Conservation (phyloP, 1,284 basidiomycete species). For the Pseudozyma sp. region DNA sequence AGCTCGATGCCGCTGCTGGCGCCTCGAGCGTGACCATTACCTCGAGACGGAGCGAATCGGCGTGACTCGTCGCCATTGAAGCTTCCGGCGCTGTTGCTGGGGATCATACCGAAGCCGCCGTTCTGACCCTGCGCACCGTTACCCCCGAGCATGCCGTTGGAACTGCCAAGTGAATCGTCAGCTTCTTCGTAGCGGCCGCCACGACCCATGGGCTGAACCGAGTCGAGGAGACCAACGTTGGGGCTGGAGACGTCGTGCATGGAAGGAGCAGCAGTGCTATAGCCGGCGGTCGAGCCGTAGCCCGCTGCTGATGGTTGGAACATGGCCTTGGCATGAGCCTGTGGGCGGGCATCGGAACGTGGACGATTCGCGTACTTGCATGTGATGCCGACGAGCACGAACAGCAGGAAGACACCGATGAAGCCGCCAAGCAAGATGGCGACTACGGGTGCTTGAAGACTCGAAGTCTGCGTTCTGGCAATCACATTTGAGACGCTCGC, state of each 20-base stretch:
- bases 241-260: constrained; percentile 40
- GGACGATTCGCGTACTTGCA: constrained; percentile 46
- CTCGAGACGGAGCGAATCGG: constrained; percentile 19
- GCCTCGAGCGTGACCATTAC: constrained; percentile 37
- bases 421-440: constrained; percentile 44
- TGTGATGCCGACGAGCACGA: constrained; percentile 43
- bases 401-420: constrained; percentile 37
- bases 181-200: constrained; percentile 45
- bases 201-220: constrained; percentile 47
- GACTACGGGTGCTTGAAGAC: constrained; percentile 30
- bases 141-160: constrained; percentile 15
- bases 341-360: constrained; percentile 18
- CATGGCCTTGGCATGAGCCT: constrained; percentile 26
- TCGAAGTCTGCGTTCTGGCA: constrained; percentile 31
- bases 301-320: constrained; percentile 54
- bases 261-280: constrained; percentile 4
- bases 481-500: not conserved
- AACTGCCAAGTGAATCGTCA: constrained; percentile 37
- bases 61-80: constrained; percentile 29
- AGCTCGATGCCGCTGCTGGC: constrained; percentile 47
- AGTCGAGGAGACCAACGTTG: constrained; percentile 39
- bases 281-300: constrained; percentile 31
- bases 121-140: not conserved
- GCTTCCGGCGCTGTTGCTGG: constrained; percentile 33
- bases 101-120: constrained; percentile 35